Base-by-base conservation (phyloP, 2,329 filamentous ascomycete genomes). In the Phoma herbarum region DNA sequence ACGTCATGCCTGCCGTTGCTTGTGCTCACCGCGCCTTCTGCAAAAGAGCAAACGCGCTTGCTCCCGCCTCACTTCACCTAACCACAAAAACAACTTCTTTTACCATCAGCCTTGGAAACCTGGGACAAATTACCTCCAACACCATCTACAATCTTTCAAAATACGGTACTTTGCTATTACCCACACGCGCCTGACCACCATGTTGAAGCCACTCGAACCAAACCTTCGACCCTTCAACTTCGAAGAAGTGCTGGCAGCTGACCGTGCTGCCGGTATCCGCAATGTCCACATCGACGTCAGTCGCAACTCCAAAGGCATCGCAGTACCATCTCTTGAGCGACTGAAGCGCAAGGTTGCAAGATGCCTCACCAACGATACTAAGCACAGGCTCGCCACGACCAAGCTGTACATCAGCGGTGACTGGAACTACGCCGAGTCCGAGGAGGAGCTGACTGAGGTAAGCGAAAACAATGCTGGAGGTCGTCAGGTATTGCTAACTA, bases 321-420 rank as follows among this genome's bases (percentile, higher is more conserved):
- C 33, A 2, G 52, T 62, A 9, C 49, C 46, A 2, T 71, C 70
- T 12, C 48, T 66, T 6, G 43, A 58, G 25, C 55, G 59, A 31
- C 29, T 71, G 0, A 29, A 22, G 16, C 20, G 53, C 2, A 39
- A 52, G 1, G 50, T 71, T 8, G 51, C 64, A 4, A 12, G 46
- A 23, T 57, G 55, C 6, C 28, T 66, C 4, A 26, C 53, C 16
- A 44, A 61, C 1, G 33, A 55, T 20, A n/a, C 49, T 2, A 45
- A 60, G 12, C 20, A 11, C 2, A 7, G 41, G 12, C 37, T 28
- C 31, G 26, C 41, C 10, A 56, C 59, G 0, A 72, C 57, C 2
- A 73, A 72, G 52, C 45, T 75, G 5, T 70, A 74, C 41, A 50
- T 75, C 18, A 26, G 69, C 1, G 73, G 73, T 7, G 61, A 67